phyloP scores from a whole-genome alignment of 202 grass and related monocot genomes.

The Saccharum hybrid region DNA sequence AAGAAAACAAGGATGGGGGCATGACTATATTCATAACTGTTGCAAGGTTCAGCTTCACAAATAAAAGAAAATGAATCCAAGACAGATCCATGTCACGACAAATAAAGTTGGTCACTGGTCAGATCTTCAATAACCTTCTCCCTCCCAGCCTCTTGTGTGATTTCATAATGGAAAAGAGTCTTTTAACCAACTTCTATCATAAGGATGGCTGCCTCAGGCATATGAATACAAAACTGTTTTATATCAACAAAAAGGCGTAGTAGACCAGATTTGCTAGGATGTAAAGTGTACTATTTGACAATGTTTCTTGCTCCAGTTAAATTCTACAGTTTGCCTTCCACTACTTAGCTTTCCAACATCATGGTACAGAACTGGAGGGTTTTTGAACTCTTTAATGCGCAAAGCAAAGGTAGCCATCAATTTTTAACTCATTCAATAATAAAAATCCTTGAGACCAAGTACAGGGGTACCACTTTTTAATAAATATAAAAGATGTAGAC shows the following conservation, averaged over 20 bases:
- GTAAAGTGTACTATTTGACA: neutral
- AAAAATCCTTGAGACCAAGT: neutral
- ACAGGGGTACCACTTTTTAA: neutral
- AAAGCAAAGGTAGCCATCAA: constrained; percentile 23
- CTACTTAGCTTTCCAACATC: constrained; percentile 6
- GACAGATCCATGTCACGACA: constrained; percentile 7
- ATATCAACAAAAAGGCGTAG: neutral
- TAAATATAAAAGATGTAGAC: constrained; percentile 5
- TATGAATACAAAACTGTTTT: neutral
- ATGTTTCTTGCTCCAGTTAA: constrained; percentile 18
- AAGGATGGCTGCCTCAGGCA: constrained; percentile 4
- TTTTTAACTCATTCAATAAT: constrained; percentile 20
- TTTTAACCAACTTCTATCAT: neutral
- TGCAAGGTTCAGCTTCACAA: constrained; percentile 8
- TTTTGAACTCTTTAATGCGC: neutral
- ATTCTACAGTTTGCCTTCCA: constrained; percentile 10
- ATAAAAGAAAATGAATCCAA: constrained; percentile 30
- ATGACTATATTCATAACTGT: neutral
- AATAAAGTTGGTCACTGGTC: constrained; percentile 17
- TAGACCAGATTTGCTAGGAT: neutral
- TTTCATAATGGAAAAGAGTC: neutral
- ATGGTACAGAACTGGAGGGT: neutral
- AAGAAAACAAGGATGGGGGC: neutral
- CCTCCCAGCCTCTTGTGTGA: neutral
- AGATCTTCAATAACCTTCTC: neutral